These are phyloP conservation scores for Limnomonas spitsbergensis DNA, from an alignment of 139 green algal genomes.

Conservation along the genomic window DNA sequence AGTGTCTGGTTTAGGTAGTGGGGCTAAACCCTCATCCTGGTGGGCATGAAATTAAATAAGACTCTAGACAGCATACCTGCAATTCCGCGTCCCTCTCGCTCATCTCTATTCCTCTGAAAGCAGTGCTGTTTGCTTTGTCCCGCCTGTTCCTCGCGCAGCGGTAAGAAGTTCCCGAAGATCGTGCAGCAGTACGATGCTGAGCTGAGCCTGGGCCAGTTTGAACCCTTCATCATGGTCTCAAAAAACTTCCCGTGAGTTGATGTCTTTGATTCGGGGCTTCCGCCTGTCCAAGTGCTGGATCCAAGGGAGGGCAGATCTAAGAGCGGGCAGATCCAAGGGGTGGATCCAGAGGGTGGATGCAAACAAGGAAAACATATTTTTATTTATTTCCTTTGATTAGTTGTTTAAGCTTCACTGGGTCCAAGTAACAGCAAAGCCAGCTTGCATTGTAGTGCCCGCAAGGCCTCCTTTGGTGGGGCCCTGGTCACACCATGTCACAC, in stretches of 20 bases:
- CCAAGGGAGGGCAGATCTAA: no score
- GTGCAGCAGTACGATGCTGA: slow-evolving; percentile 43
- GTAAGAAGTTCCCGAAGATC: slow-evolving; percentile 53
- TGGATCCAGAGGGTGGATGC: background rate
- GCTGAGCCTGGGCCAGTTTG: slow-evolving; percentile 58
- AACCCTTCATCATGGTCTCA: slow-evolving; percentile 68
- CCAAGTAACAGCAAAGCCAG: background rate
- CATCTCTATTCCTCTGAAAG: no score
- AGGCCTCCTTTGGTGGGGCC: no score
- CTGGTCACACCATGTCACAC: no score
- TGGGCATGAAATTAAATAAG: no score
- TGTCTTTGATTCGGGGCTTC: no score
- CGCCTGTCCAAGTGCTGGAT: no score
- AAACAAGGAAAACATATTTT: background rate
- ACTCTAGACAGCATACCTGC: no score
- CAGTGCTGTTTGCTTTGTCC: background rate
- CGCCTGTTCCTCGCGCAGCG: slow-evolving; percentile 24
- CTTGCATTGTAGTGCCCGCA: no score
- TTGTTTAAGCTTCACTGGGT: background rate
- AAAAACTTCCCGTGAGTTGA: slow-evolving; percentile 75
- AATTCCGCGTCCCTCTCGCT: no score
- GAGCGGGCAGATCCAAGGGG: background rate
- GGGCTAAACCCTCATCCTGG: no score
- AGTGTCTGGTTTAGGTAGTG: no score
- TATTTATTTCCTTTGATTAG: background rate